A percentile compares a stretch with the other conserved stretches of the same genome.
Conservation (phyloP, 495 filamentous ascomycete species). For the Beverwykella pulmonaria region DNA sequence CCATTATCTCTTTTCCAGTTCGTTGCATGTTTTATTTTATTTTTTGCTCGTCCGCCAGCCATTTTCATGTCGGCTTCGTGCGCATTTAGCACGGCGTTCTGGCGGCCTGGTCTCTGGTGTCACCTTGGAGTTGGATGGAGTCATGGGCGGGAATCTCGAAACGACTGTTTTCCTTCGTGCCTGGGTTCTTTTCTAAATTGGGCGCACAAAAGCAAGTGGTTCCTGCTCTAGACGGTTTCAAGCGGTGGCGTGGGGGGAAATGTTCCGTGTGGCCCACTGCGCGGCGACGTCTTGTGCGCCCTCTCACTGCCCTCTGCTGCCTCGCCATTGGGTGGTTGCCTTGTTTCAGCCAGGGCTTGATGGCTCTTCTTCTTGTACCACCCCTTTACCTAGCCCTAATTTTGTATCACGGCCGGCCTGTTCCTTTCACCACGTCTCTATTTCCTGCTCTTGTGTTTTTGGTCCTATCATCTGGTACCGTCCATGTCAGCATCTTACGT, state of each 20-base stretch:
- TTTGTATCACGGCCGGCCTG: background rate
- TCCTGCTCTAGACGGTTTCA: slow-evolving; percentile 34
- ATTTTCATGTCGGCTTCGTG: slow-evolving; percentile 13
- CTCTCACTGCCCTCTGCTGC: slow-evolving; percentile 1
- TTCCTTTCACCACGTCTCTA: background rate
- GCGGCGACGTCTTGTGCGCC: slow-evolving; percentile 13
- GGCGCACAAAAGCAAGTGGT: slow-evolving; percentile 30
- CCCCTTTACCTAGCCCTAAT: slow-evolving; percentile 18
- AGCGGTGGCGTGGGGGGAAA: slow-evolving; percentile 33
- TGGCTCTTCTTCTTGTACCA: slow-evolving; percentile 32
- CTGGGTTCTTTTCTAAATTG: slow-evolving; percentile 12
- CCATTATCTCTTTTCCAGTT: background rate
- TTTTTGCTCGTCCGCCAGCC: background rate
- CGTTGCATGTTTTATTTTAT: background rate
- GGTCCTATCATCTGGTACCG: slow-evolving; percentile 21
- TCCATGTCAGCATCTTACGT: slow-evolving; percentile 7
- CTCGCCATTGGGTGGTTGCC: slow-evolving; percentile 18
- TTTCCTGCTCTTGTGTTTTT: slow-evolving; percentile 2
- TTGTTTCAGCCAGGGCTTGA: slow-evolving; percentile 27
- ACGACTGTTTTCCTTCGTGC: slow-evolving; percentile 14
- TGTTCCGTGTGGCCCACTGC: slow-evolving; percentile 21
- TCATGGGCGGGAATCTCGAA: slow-evolving; percentile 31
- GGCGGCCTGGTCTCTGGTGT: slow-evolving; percentile 10
- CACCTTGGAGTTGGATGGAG: slow-evolving; percentile 17
- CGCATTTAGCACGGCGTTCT: slow-evolving; percentile 34